These are phyloP conservation scores for Sistotremastrum suecicum DNA, from an alignment of 768 basidiomycete species.

Conservation along the genomic window DNA sequence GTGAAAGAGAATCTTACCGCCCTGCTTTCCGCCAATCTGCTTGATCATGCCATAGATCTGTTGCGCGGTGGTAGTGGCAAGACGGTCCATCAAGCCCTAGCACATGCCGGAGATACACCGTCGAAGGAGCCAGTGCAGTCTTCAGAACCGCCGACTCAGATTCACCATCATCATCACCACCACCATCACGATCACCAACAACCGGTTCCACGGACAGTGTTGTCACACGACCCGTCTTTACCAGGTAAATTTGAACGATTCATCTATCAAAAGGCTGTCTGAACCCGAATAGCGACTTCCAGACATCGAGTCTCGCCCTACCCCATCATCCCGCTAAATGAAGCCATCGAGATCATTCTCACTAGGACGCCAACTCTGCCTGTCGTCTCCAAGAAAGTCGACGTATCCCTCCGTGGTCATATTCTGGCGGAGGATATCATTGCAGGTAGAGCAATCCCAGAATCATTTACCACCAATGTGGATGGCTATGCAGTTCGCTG, in stretches of 20 bases:
- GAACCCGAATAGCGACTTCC: conserved; percentile 34
- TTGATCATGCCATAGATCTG: conserved; percentile 61
- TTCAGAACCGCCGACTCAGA: conserved; percentile 16
- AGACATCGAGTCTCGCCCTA: conserved; percentile 71
- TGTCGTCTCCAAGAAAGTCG: conserved; percentile 33
- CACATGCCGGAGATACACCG: conserved; percentile 15
- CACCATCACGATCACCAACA: conserved; percentile 21
- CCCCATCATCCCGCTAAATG: conserved; percentile 49
- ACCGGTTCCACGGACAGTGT: conserved; percentile 40
- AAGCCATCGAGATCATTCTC: conserved; percentile 46
- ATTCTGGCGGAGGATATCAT: conserved; percentile 65
- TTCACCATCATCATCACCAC: conserved; percentile 22
- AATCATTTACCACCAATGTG: conserved; percentile 59
- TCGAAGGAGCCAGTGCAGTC: conserved; percentile 10
- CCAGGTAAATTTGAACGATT: conserved; percentile 33
- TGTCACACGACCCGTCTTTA: conserved; percentile 57
- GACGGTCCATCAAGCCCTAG: conserved; percentile 38
- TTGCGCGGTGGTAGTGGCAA: conserved; percentile 54
- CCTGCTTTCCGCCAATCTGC: conserved; percentile 41
- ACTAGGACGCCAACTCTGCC: conserved; percentile 31
- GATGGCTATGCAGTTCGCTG: conserved; percentile 80
- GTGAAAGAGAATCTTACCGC: conserved; percentile 64
- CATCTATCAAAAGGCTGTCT: neutral
- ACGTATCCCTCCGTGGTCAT: conserved; percentile 41
- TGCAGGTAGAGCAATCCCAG: conserved; percentile 51